Evolutionary conservation across 75 land plant species (phyloP), one percentile per base, ranked within the genome.

Genomic region (Pinus tabuliformis): DNA sequence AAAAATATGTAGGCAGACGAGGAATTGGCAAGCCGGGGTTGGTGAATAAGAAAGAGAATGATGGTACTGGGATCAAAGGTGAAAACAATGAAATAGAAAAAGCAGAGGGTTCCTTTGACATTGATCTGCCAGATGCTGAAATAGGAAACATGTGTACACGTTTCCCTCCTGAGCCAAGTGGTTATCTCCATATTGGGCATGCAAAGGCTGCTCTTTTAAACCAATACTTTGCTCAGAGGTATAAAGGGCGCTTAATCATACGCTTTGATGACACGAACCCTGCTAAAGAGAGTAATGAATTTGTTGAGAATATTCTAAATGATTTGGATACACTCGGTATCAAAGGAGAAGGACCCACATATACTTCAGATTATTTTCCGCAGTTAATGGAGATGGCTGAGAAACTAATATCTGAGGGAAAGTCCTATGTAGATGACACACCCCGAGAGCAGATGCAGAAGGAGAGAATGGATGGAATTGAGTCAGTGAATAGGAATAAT

Each of bases 91-190:
- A 52, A 4, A 78, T 79, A 24, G 81, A 87, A 58, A 89, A 80
- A 61, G 71, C 24, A 6, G 86, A 76, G 57, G 79, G 88, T 4
- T 77, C 88, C 21, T 80, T 76, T 86, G 98, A 95, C n/a, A 77
- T 96, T 33, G 92, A 91, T 75, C 87, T 96, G 42, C 99, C 99
- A 15, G 89, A 84, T 68, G 99, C 92, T 5, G 88, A 91, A 59
- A 75, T 91, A 60, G 97, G 99, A 28, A 89, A 96, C 70, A 96
- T 96, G 24, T 84, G 94, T 75, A 84, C 93, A 56, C 84, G 99
- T 13, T 96, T 96, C 81, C 97, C 99, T 7, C 99, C 99, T 0
- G 99, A 96, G 78, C 96, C 99, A 5, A 96, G 99, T 87, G 99
- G 99, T 20, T 96, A 82, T 75, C 88, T 96, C 24, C 99, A 91